These are phyloP conservation scores for Pholiota molesta DNA, from an alignment of 768 basidiomycete species.

Conservation along the genomic window DNA sequence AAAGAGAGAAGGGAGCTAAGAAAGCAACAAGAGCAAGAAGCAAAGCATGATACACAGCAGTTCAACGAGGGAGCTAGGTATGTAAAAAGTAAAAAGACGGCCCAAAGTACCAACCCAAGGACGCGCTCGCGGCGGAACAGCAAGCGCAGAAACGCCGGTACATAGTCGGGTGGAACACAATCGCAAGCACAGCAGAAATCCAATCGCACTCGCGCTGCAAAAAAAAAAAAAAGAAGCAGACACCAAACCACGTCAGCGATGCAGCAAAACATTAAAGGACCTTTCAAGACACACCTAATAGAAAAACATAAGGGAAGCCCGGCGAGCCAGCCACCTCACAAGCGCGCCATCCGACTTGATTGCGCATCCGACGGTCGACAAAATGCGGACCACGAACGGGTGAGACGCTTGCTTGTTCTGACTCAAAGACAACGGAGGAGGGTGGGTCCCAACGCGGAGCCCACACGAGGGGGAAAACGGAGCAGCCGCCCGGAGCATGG, in stretches of 20 bases:
- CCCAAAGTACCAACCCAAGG: not conserved
- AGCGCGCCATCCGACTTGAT: no score
- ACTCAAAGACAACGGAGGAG: not conserved
- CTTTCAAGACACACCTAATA: no score
- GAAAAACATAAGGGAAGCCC: not conserved
- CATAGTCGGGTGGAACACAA: not conserved
- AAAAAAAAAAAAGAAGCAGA: not conserved
- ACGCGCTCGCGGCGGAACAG: not conserved
- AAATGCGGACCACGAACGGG: not conserved
- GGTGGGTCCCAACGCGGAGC: not conserved
- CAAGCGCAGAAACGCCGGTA: not conserved
- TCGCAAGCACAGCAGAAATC: not conserved
- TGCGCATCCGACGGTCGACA: not conserved
- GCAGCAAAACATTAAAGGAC: no score
- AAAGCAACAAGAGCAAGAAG: conserved; percentile 1
- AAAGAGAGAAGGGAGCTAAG: not conserved
- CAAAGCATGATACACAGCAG: conserved; percentile 4
- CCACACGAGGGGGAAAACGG: not conserved
- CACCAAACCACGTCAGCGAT: not conserved
- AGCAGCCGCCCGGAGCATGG: not conserved
- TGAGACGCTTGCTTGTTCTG: not conserved
- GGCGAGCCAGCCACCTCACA: not conserved
- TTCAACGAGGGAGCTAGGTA: not conserved
- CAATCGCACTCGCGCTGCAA: not conserved
- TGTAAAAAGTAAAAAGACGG: not conserved